These are phyloP conservation scores for Morella rubra DNA, from an alignment of 306 rosid species.

Conservation along the genomic window DNA sequence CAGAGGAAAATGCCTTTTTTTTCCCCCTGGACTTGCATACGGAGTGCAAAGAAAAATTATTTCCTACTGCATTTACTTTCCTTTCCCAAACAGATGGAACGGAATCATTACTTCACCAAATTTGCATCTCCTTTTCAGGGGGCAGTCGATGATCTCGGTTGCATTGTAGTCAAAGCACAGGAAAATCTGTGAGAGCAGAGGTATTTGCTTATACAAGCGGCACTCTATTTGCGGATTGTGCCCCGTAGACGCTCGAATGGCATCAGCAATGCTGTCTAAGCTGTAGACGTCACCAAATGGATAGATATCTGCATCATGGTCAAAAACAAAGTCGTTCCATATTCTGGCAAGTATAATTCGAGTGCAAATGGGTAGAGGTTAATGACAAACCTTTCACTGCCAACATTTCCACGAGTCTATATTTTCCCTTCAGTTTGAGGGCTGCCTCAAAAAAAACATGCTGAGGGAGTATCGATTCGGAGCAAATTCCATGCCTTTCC, in stretches of 20 bases:
- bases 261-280: conserved; percentile 8
- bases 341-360: not conserved
- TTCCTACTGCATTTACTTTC: not conserved
- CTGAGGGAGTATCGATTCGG: conserved; percentile 12
- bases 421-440: conserved; percentile 18
- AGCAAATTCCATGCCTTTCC: conserved; percentile 30
- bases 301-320: conserved; percentile 12
- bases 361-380: not conserved
- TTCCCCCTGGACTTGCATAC: not conserved
- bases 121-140: conserved; percentile 16
- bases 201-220: conserved; percentile 14
- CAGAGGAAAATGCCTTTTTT: not conserved
- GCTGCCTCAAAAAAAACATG: conserved; percentile 26
- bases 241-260: conserved; percentile 20
- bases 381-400: conserved; percentile 16
- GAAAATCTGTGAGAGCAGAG: conserved; percentile 28
- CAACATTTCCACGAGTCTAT: conserved; percentile 13
- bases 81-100: not conserved
- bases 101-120: conserved; percentile 17
- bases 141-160: conserved; percentile 23
- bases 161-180: conserved; percentile 26
- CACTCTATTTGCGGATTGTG: conserved; percentile 26
- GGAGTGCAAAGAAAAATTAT: not conserved
- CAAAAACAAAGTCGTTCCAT: not conserved
- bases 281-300: conserved; percentile 27